These are phyloP conservation scores for Wickerhamiella lipophila DNA, from an alignment of 805 yeast genomes.

Conservation along the genomic window DNA sequence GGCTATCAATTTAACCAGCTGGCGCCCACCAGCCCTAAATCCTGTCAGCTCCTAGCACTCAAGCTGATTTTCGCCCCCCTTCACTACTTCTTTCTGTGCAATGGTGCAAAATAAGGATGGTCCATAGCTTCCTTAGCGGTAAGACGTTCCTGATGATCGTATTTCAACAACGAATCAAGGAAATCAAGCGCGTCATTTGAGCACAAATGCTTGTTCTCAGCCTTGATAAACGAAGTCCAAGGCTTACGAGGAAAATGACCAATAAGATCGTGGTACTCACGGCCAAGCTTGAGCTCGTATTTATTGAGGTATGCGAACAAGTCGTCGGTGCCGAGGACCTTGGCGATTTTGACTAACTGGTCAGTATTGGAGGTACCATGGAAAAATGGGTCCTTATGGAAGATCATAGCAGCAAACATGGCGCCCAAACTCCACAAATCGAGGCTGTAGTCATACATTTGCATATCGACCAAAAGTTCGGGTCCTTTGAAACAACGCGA, in stretches of 20 bases:
- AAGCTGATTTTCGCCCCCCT: background rate
- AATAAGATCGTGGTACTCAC: slow-evolving; percentile 62
- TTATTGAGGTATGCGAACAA: slow-evolving; percentile 51
- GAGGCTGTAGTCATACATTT: slow-evolving; percentile 75
- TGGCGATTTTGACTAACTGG: slow-evolving; percentile 79
- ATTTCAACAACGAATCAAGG: slow-evolving; percentile 57
- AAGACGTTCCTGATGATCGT: slow-evolving; percentile 77
- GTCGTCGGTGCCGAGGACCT: slow-evolving; percentile 75
- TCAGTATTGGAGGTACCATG: slow-evolving; percentile 86
- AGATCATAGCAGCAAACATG: slow-evolving; percentile 78
- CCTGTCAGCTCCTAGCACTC: background rate
- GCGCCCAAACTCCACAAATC: slow-evolving; percentile 91
- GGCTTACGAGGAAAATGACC: slow-evolving; percentile 69
- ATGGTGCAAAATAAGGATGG: slow-evolving; percentile 49
- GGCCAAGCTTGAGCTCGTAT: slow-evolving; percentile 56
- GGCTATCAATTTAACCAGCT: no score
- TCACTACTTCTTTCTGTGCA: slow-evolving; percentile 15
- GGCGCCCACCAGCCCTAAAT: background rate
- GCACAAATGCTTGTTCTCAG: slow-evolving; percentile 54
- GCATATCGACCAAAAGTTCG: slow-evolving; percentile 68
- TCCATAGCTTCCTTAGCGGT: slow-evolving; percentile 83
- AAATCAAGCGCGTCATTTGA: slow-evolving; percentile 63
- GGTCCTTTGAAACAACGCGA: slow-evolving; percentile 89
- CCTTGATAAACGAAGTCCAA: slow-evolving; percentile 70
- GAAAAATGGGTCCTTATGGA: slow-evolving; percentile 83